A percentile compares a stretch with the other conserved stretches of the same genome.
Conservation (phyloP, 2,329 filamentous ascomycete species). For the Arthrobotrys entomopaga region DNA sequence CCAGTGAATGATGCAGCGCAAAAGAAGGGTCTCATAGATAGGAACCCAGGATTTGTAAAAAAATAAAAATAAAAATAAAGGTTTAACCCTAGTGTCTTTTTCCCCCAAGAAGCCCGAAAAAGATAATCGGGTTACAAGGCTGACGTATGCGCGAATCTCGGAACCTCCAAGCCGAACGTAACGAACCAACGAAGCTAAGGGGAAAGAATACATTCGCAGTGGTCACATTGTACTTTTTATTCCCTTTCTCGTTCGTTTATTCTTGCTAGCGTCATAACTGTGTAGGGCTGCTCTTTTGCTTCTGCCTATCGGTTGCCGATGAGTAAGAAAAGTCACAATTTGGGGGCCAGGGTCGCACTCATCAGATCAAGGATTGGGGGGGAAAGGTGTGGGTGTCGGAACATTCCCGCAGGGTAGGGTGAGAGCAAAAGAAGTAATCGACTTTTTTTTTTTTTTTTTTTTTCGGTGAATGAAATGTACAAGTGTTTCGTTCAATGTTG, state of each 20-base stretch:
- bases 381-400: conserved; percentile 20
- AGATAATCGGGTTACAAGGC: conserved; percentile 5
- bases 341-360: conserved; percentile 1
- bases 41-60: background rate
- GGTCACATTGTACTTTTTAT: conserved; percentile 23
- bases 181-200: conserved; percentile 11
- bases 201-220: conserved; percentile 5
- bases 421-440: background rate
- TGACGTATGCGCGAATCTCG: conserved; percentile 16
- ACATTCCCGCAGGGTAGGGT: conserved; percentile 13
- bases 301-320: conserved; percentile 41
- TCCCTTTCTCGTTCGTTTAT: conserved; percentile 27
- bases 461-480: background rate
- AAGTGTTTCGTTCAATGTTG: conserved; percentile 4
- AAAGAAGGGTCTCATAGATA: background rate
- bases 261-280: conserved; percentile 1
- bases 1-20: background rate
- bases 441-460: background rate
- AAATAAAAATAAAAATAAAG: too few relatives aligned
- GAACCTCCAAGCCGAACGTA: background rate
- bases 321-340: conserved; percentile 38
- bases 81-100: background rate
- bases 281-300: conserved; percentile 41
- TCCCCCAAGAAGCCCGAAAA: conserved; percentile 1
- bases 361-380: conserved; percentile 2